Evolutionary conservation across 768 basidiomycete genomes (phyloP).

Genomic region (Amanita subjunquillea): DNA sequence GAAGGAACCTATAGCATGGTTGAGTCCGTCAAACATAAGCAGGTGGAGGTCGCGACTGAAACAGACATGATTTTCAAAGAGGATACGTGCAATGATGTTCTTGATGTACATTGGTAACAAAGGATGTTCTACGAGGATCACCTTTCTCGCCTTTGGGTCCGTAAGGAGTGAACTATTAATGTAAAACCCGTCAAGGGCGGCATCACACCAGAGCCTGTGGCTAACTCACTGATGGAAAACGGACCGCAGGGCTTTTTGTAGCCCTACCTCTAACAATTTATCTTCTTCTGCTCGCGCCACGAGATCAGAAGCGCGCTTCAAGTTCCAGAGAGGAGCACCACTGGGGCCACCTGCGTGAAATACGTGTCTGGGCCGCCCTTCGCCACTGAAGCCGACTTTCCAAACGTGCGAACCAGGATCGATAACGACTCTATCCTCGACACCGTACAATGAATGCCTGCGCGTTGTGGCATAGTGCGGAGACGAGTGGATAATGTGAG

Average conservation of each 20-base stretch:
- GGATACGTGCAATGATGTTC: conserved; percentile 71
- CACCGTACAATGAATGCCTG: conserved; percentile 91
- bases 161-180: conserved; percentile 64
- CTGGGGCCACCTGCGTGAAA: conserved; percentile 45
- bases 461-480: conserved; percentile 81
- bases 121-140: conserved; percentile 88
- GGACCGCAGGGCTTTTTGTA: conserved; percentile 60
- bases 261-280: conserved; percentile 52
- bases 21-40: background rate
- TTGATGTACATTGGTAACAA: conserved; percentile 81
- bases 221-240: conserved; percentile 77
- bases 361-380: conserved; percentile 84
- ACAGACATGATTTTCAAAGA: conserved; percentile 86
- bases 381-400: conserved; percentile 98
- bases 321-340: conserved; percentile 47
- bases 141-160: conserved; percentile 91
- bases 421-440: conserved; percentile 90
- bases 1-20: conserved; percentile 64
- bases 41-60: background rate
- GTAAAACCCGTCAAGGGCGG: conserved; percentile 4
- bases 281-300: conserved; percentile 64
- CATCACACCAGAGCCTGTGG: background rate
- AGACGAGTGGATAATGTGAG: conserved; percentile 50
- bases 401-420: conserved; percentile 91
- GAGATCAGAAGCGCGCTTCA: conserved; percentile 42